phyloP scores from a whole-genome alignment of 805 yeast genomes.

The Starmera caribaea region DNA sequence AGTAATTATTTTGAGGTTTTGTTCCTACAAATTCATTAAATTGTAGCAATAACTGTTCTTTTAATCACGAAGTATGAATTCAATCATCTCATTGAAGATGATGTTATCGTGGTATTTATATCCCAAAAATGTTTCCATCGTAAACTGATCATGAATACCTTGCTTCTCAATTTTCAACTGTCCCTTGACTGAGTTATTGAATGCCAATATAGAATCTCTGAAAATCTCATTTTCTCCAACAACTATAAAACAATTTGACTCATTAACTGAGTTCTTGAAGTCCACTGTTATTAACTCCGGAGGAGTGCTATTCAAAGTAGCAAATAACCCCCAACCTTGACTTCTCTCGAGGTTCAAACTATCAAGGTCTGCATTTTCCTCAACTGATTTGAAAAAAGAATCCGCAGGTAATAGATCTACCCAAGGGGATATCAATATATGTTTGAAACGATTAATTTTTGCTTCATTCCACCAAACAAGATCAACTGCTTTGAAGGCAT shows the following conservation, averaged over 20 bases:
- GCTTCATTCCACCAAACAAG: background rate
- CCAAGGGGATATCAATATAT: constrained; percentile 2
- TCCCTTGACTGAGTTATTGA: background rate
- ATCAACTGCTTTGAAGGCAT: background rate
- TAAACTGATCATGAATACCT: constrained; percentile 3
- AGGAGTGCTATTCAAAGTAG: background rate
- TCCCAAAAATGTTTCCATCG: constrained; percentile 1
- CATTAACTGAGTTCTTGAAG: background rate
- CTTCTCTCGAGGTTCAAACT: background rate
- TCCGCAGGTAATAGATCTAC: background rate
- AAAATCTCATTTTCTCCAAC: constrained; percentile 1
- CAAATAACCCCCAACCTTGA: background rate
- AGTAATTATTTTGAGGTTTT: no score
- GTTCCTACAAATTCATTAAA: no score
- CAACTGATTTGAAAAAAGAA: background rate
- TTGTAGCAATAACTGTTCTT: no score
- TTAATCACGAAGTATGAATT: background rate
- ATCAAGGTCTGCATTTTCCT: background rate
- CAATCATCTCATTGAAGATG: background rate
- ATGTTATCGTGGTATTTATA: background rate
- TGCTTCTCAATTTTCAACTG: background rate
- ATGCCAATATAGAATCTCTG: background rate
- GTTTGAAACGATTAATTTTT: background rate
- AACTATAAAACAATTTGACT: background rate
- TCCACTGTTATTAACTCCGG: background rate